Evolutionary conservation across 352 stramenopile genomes (phyloP).

Genomic region (Pythium grandisporangium): DNA sequence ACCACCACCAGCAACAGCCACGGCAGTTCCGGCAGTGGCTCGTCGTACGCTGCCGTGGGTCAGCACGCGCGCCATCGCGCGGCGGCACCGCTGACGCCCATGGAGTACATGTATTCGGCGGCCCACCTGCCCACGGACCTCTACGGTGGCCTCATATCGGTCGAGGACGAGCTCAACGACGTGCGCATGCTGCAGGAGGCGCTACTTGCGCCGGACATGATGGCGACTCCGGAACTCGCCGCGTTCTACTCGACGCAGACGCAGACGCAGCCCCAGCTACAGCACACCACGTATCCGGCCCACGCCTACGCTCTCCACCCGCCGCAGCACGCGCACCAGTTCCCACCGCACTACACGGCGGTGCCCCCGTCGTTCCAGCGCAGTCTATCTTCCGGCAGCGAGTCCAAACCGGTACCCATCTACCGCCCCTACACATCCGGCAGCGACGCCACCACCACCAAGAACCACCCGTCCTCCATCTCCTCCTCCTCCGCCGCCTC

Average conservation of each 20-base stretch:
- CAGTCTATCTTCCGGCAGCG: too few species aligned
- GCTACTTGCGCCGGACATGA: not conserved
- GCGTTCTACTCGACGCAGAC: not conserved
- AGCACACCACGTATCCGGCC: not conserved
- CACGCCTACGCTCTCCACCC: too few species aligned
- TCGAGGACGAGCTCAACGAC: not conserved
- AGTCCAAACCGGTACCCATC: too few species aligned
- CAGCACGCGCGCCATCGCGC: not conserved
- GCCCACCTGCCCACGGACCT: not conserved
- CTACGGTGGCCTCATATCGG: not conserved
- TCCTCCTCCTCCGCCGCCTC: not conserved
- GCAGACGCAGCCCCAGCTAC: not conserved
- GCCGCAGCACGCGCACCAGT: too few species aligned
- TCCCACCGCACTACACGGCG: not conserved
- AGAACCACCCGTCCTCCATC: too few species aligned
- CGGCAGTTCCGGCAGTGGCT: too few species aligned
- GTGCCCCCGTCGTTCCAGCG: too few species aligned
- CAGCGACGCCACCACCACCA: too few species aligned
- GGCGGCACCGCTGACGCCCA: not conserved
- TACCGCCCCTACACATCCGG: too few species aligned
- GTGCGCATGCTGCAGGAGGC: not conserved
- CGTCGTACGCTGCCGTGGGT: too few species aligned
- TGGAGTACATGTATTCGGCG: not conserved
- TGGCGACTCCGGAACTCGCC: too few species aligned
- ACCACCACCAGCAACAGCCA: too few species aligned